phyloP scores from a whole-genome alignment of 768 basidiomycete species.

The Hericium erinaceus region DNA sequence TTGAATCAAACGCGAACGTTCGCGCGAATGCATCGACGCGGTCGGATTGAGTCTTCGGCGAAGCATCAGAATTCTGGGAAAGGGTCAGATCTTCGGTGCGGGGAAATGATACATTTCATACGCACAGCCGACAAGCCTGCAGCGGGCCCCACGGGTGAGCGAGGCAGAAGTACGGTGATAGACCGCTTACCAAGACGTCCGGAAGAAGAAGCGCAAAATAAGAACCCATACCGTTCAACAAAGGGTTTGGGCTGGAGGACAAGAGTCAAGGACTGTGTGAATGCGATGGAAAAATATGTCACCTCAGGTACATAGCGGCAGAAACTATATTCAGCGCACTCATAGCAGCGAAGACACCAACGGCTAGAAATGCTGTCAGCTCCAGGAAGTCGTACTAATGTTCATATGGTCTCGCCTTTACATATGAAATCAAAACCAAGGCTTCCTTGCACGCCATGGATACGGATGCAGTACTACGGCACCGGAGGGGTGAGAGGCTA shows the following conservation, averaged over 20 bases:
- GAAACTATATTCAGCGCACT: conserved; percentile 11
- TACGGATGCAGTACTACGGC: conserved; percentile 6
- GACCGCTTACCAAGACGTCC: conserved; percentile 6
- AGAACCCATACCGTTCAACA: conserved; percentile 7
- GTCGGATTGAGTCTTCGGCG: conserved; percentile 9
- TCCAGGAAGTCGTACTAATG: background rate
- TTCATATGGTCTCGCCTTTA: too few species aligned
- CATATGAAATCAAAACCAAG: conserved; percentile 1
- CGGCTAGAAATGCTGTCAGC: conserved; percentile 5
- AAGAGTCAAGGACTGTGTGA: background rate
- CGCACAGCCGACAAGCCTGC: conserved; percentile 10
- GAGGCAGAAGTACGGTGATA: background rate
- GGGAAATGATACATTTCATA: background rate
- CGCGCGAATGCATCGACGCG: conserved; percentile 2
- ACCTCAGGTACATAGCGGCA: conserved; percentile 10
- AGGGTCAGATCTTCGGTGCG: background rate
- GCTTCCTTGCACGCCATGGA: conserved; percentile 4
- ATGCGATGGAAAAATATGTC: background rate
- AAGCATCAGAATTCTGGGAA: conserved; percentile 11
- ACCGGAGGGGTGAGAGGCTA: background rate
- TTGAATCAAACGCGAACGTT: conserved; percentile 2
- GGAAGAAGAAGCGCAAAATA: conserved; percentile 12
- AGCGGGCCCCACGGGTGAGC: background rate
- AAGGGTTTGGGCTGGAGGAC: background rate
- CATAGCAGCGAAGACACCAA: conserved; percentile 11